Base-by-base conservation (phyloP, 2,329 filamentous ascomycete species). In the Nothophaeocryptopus gaeumannii region DNA sequence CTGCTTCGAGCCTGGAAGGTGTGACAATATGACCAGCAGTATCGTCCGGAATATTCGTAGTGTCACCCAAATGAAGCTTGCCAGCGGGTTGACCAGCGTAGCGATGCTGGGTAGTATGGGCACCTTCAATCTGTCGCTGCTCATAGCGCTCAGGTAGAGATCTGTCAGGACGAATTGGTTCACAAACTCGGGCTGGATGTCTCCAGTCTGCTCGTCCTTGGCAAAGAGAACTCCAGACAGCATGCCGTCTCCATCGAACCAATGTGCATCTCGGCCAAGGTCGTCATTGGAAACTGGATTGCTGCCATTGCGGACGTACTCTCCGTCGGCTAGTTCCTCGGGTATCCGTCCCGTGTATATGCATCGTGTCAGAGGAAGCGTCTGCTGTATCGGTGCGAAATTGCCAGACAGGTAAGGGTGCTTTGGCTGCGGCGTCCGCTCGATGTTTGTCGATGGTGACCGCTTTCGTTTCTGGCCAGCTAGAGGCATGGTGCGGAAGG, bases 201-300 rank as follows among this genome's bases (percentile, higher is more conserved):
- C 55, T 2, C 67, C 67, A 2, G 63, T 60, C 33, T 73, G 63
- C 5, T 69, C 66, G 2, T 68, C 67, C 2, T 72, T 72, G 26
- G 71, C 71, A 63, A 86, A 88, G 13, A 74, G 73, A 0, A 88
- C 83, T 1, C 85, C 85, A 29, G 80, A 80, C 9, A 88, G 77
- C 85, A 88, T 88, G 4, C 85, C 85, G 63, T 88, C 84, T 30
- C 85, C 85, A 58, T 88, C 85, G 54, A 88, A 88, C 84, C 84
- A 88, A 63, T 88, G 85, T 8, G 81, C 78, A 62, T 85, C 82
- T 55, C 82, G 75, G 34, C 76, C 77, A 2, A 81, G 65, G 46
- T 85, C 79, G 15, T 79, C 72, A 50, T 86, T 83, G 26, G 76
- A 76, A 7, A 85, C 72, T 5, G 85, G 84, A 59, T 88, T 88